These are phyloP conservation scores for Ceratobasidium sp. DNA, from an alignment of 1,284 basidiomycete genomes.

Conservation along the genomic window DNA sequence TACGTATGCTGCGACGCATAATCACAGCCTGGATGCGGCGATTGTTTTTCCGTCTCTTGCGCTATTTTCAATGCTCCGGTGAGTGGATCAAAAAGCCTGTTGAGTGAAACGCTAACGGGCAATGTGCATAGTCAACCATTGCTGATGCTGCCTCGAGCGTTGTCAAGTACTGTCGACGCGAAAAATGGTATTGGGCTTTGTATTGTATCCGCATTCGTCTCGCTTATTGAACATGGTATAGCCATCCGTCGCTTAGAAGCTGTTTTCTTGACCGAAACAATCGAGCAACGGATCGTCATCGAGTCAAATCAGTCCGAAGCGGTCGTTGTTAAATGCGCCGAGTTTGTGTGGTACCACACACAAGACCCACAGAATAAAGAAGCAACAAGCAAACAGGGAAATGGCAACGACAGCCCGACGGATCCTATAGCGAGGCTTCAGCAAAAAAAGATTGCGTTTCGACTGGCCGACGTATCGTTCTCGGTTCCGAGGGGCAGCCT, in stretches of 20 bases:
- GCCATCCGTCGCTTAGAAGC: constrained; percentile 62
- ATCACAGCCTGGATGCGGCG: background rate
- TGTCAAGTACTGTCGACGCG: constrained; percentile 61
- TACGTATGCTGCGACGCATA: constrained; percentile 59
- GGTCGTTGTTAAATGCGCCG: constrained; percentile 61
- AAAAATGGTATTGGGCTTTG: constrained; percentile 50
- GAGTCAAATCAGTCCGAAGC: constrained; percentile 59
- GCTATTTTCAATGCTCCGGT: constrained; percentile 13
- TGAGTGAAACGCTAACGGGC: constrained; percentile 45
- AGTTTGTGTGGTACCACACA: constrained; percentile 68
- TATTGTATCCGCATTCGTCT: background rate
- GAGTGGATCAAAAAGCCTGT: constrained; percentile 54
- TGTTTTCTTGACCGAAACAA: constrained; percentile 68
- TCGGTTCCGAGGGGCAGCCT: constrained; percentile 65
- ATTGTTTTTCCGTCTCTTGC: constrained; percentile 23
- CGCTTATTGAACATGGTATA: background rate
- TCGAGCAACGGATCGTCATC: constrained; percentile 55
- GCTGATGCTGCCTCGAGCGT: constrained; percentile 71
- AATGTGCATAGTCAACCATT: constrained; percentile 62
- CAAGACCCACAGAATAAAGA: constrained; percentile 46
- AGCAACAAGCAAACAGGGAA: constrained; percentile 28
- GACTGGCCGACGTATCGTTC: constrained; percentile 60
- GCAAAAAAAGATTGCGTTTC: constrained; percentile 50
- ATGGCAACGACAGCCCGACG: constrained; percentile 36
- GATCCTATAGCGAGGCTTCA: constrained; percentile 38